phyloP scores from a whole-genome alignment of 1,139 yeast genomes.

The Yamadazyma triangularis region DNA sequence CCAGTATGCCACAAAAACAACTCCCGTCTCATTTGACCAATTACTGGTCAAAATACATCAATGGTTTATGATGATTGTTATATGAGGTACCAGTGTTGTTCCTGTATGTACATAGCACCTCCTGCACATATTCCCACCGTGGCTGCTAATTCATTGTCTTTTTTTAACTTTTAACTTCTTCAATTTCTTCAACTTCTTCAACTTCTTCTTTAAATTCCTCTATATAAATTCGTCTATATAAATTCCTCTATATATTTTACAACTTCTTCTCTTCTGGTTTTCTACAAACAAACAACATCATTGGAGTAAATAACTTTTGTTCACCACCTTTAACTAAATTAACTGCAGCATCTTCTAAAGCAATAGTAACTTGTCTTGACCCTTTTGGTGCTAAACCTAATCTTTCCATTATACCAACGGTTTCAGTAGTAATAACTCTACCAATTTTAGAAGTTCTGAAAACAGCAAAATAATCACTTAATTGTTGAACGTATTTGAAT shows the following conservation, averaged over 20 bases:
- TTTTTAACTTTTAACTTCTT: too few relatives aligned
- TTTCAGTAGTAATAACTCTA: slow-evolving; percentile 76
- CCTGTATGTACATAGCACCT: too few relatives aligned
- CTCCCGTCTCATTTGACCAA: too few relatives aligned
- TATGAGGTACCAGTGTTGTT: too few relatives aligned
- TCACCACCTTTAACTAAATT: slow-evolving; percentile 93
- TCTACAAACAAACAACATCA: slow-evolving; percentile 86
- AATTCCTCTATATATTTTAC: neutral
- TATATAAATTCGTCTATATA: too few relatives aligned
- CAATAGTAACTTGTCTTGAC: slow-evolving; percentile 82
- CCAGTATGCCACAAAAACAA: too few relatives aligned
- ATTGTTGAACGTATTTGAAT: slow-evolving; percentile 76
- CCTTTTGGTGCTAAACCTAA: slow-evolving; percentile 92
- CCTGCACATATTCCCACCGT: too few relatives aligned
- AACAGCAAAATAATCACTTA: slow-evolving; percentile 76
- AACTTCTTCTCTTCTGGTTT: slow-evolving; percentile 48
- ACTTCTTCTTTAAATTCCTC: too few relatives aligned
- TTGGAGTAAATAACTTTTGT: slow-evolving; percentile 86
- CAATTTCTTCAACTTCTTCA: too few relatives aligned
- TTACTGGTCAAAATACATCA: too few relatives aligned
- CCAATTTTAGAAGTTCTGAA: slow-evolving; percentile 88
- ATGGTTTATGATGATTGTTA: too few relatives aligned
- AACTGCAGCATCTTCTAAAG: slow-evolving; percentile 95
- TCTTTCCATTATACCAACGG: slow-evolving; percentile 77
- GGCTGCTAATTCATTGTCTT: too few relatives aligned